Evolutionary conservation across 1,284 basidiomycete genomes (phyloP).

Genomic region (Rhodotorula sp.): DNA sequence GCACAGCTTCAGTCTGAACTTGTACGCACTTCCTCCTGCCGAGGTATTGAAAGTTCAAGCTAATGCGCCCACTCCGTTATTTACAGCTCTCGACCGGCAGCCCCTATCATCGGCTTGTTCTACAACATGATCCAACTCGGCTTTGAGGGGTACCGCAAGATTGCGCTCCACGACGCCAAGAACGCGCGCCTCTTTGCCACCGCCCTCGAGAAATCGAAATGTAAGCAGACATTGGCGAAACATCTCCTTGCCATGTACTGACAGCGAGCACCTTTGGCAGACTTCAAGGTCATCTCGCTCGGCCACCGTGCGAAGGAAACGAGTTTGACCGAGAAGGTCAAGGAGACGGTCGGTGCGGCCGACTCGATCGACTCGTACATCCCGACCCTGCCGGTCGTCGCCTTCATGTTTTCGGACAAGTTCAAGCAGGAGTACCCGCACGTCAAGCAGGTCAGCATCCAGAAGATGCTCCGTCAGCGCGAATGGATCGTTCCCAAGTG

Average conservation of each 20-base stretch:
- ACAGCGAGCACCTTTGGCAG: constrained; percentile 1
- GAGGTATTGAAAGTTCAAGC: too few species aligned
- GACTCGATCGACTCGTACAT: constrained; percentile 55
- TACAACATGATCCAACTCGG: constrained; percentile 59
- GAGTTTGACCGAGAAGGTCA: constrained; percentile 20
- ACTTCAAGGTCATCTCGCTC: constrained; percentile 40
- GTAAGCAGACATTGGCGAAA: constrained; percentile 11
- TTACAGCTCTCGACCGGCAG: constrained; percentile 66
- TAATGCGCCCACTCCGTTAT: too few species aligned
- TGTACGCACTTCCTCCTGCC: constrained; percentile 48
- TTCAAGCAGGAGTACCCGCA: constrained; percentile 52
- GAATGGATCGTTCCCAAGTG: constrained; percentile 79
- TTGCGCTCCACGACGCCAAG: constrained; percentile 68
- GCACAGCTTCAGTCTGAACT: constrained; percentile 87
- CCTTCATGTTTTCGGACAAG: constrained; percentile 79
- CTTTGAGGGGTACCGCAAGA: constrained; percentile 68
- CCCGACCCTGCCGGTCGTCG: constrained; percentile 83
- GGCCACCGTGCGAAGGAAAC: constrained; percentile 29
- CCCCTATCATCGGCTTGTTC: constrained; percentile 88
- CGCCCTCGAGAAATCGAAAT: constrained; percentile 76
- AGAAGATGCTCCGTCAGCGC: constrained; percentile 70
- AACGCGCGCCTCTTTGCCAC: constrained; percentile 68
- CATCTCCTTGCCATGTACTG: neutral
- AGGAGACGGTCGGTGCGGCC: constrained; percentile 19
- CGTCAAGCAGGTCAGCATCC: constrained; percentile 84